Percentiles rank a stretch among this genome's conserved stretches.
Conservation (phyloP, 192 early-diverging fungal species). For the Podila verticillata region DNA sequence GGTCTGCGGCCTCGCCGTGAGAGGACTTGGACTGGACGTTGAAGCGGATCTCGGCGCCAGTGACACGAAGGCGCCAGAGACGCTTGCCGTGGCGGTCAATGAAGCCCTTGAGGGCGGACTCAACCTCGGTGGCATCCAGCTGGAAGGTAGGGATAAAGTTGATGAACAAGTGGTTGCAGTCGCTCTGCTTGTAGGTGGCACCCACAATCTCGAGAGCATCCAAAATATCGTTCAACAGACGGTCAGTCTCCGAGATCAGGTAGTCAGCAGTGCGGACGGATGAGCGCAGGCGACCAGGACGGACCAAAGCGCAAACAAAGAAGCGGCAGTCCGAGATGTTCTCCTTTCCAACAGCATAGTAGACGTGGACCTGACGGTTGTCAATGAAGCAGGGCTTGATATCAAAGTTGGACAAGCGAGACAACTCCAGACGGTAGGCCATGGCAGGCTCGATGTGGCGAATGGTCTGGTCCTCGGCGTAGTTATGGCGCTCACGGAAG, state of each 20-base stretch:
- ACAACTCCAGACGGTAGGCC: slow-evolving; percentile 97
- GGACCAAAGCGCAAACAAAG: slow-evolving; percentile 97
- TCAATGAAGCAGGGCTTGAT: slow-evolving; percentile 95
- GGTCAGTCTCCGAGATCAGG: slow-evolving; percentile 93
- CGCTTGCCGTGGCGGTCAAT: slow-evolving; percentile 94
- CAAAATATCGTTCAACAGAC: slow-evolving; percentile 92
- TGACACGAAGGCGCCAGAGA: slow-evolving; percentile 93
- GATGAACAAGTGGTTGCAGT: slow-evolving; percentile 99
- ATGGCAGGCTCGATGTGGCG: slow-evolving; percentile 98
- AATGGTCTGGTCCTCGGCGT: slow-evolving; percentile 91
- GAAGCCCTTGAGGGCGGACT: slow-evolving; percentile 86
- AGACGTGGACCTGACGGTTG: slow-evolving; percentile 95
- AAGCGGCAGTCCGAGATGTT: slow-evolving; percentile 95
- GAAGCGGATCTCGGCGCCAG: slow-evolving; percentile 97
- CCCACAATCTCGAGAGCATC: slow-evolving; percentile 96
- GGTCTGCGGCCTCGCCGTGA: slow-evolving; percentile 55
- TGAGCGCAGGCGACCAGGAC: slow-evolving; percentile 86
- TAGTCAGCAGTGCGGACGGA: slow-evolving; percentile 91
- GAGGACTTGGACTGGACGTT: slow-evolving; percentile 77
- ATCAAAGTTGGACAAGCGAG: slow-evolving; percentile 92
- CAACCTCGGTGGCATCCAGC: slow-evolving; percentile 85
- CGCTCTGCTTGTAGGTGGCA: slow-evolving; percentile 91
- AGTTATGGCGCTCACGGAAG: slow-evolving; percentile 89
- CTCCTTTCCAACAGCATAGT: slow-evolving; percentile 94
- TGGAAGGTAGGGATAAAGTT: slow-evolving; percentile 98